Evolutionary conservation across 305 asterid species (phyloP).

Genomic region (Plantago coronopus): DNA sequence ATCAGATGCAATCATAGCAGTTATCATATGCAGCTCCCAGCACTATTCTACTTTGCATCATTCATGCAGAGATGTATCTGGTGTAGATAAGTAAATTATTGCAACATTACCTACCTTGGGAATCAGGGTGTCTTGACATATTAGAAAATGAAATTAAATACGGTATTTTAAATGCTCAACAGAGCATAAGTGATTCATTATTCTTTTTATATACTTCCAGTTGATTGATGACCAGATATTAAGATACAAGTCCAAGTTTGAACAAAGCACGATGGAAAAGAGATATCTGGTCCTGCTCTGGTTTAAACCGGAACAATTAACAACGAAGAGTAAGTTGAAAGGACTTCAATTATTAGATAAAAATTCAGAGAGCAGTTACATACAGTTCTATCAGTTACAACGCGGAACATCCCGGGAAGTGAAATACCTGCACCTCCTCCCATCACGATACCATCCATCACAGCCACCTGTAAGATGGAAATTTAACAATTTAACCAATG

Average conservation of each 20-base stretch:
- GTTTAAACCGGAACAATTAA: conserved; percentile 12
- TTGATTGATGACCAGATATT: neutral
- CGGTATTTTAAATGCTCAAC: neutral
- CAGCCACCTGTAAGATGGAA: conserved; percentile 63
- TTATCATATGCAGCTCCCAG: neutral
- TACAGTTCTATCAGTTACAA: conserved; percentile 98
- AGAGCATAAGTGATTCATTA: neutral
- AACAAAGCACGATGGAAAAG: neutral
- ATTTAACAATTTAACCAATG: conserved; percentile 16
- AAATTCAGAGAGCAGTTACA: conserved; percentile 40
- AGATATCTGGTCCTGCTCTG: conserved; percentile 8
- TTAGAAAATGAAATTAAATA: neutral
- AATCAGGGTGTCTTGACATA: neutral
- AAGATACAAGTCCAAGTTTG: neutral
- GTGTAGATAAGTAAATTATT: neutral
- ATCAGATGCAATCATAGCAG: neutral
- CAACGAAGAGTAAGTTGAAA: conserved; percentile 14
- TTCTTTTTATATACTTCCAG: neutral
- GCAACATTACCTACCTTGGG: neutral
- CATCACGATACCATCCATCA: conserved; percentile 88
- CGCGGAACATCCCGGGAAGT: conserved; percentile 92
- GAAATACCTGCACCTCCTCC: conserved; percentile 98
- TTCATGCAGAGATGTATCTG: neutral
- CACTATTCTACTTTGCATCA: neutral
- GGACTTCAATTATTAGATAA: conserved; percentile 23